Base-by-base conservation (phyloP, 208 protist genomes). In the Crithidia expoeki region DNA sequence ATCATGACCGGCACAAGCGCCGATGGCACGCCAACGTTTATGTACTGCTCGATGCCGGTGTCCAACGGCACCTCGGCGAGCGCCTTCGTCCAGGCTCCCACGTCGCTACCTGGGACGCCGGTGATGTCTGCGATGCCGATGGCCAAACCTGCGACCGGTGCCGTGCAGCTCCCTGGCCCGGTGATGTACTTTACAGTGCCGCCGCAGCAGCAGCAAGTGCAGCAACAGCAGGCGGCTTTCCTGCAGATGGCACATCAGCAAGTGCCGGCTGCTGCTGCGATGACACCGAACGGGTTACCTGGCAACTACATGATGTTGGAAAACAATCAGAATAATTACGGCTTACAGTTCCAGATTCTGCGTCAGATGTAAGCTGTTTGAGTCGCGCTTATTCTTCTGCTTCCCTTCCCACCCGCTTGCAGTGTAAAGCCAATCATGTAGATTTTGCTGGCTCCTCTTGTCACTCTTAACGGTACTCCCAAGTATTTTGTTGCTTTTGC, bases 41-140 rank as follows among this genome's bases (percentile, higher is more conserved):
- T 76, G 53, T 76, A 69, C 71, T 76, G 67, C 42, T 44, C 71
- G 7, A 3, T 76, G 44, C 71, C 71, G 6, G 49, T 14, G 27
- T 36, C 25, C n/a, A 58, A 25, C 52, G 33, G 56, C 33, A 25
- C 59, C 2, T 4, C 16, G 16, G 32, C 59, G 32, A 44, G 32
- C n/a, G n/a, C 34, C 14, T 21, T 73, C 21, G 56, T 57, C 6
- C 21, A 30, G 32, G 30, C 27, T 27, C 17, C 33, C n/a, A 23
- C 34, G 17, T 5, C 34, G 12, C 33, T 60, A 16, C 33, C n/a
- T 28, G 55, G 63, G 5, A 52, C 36, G 42, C 66, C 55, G 36
- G 19, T 58, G 7, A 27, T 74, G 21, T 14, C 59, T 2, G 40
- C 47, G 6, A 19, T 49, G 36, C 40, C 58, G 25, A 38, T 34